Evolutionary conservation across 164 flowering plant genomes (phyloP).

Genomic region (Nelumbo lutea): DNA sequence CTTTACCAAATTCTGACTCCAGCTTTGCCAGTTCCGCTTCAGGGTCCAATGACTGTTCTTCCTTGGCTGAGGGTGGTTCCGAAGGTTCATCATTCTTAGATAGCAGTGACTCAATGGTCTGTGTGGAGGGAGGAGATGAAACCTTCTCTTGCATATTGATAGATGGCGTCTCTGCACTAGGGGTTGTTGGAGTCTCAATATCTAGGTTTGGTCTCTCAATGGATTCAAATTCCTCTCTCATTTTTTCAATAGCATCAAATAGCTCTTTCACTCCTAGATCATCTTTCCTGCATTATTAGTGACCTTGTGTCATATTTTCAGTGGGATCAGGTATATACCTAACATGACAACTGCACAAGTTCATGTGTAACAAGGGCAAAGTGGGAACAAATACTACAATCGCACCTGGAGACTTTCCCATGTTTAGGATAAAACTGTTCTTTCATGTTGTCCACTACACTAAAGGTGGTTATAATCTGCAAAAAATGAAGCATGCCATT

Average conservation of each 20-base stretch:
- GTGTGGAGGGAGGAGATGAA: slow-evolving; percentile 14
- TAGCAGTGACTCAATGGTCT: slow-evolving; percentile 10
- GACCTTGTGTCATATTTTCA: neutral
- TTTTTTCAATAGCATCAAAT: slow-evolving; percentile 62
- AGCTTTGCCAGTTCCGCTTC: slow-evolving; percentile 84
- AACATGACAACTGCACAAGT: neutral
- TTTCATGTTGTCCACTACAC: slow-evolving; percentile 91
- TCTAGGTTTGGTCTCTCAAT: slow-evolving; percentile 76
- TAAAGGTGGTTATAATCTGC: slow-evolving; percentile 86
- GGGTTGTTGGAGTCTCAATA: slow-evolving; percentile 51
- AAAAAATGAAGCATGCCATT: slow-evolving; percentile 3
- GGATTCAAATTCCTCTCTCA: slow-evolving; percentile 66
- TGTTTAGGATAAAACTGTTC: slow-evolving; percentile 70
- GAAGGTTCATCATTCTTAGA: slow-evolving; percentile 22
- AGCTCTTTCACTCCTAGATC: slow-evolving; percentile 56
- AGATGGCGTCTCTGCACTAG: slow-evolving; percentile 29
- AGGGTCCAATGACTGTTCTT: slow-evolving; percentile 50
- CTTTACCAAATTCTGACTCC: slow-evolving; percentile 88
- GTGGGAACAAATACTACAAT: neutral
- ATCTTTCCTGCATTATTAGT: slow-evolving; percentile 61
- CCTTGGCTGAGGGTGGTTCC: slow-evolving; percentile 13
- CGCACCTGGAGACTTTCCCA: slow-evolving; percentile 52
- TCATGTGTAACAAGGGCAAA: neutral
- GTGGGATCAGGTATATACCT: neutral
- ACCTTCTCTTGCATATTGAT: slow-evolving; percentile 24